Evolutionary conservation across 228 moss, liverwort and hornwort genomes (phyloP).

Genomic region (Sphagnum magellanicum): DNA sequence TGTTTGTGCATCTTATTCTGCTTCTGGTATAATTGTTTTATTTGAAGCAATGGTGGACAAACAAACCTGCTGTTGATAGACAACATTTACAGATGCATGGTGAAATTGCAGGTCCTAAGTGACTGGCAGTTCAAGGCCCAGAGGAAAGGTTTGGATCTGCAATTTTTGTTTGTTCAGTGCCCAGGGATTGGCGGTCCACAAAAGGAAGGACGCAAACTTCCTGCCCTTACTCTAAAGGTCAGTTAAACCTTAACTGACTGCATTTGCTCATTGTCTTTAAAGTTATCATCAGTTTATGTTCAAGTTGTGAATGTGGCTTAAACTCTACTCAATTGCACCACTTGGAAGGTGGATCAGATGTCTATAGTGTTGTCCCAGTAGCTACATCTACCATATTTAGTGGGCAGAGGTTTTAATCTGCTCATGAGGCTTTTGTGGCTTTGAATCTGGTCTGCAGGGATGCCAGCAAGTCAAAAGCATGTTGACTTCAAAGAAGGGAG

Average conservation of each 20-base stretch:
- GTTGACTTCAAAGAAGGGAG: conserved; percentile 2
- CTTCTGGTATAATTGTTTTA: too few relatives aligned
- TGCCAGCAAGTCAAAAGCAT: conserved; percentile 6
- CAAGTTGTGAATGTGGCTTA: too few relatives aligned
- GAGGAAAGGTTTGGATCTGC: conserved; percentile 3
- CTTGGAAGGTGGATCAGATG: neutral
- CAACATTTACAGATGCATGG: too few relatives aligned
- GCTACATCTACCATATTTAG: neutral
- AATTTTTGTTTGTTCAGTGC: conserved; percentile 5
- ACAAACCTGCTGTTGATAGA: too few relatives aligned
- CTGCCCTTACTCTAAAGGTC: conserved; percentile 10
- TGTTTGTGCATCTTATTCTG: neutral
- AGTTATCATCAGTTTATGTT: too few relatives aligned
- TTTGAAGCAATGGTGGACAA: too few relatives aligned
- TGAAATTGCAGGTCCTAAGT: conserved; percentile 6
- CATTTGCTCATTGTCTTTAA: too few relatives aligned
- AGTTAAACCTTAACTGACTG: neutral
- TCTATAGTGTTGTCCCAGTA: conserved; percentile 3
- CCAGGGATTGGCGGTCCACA: conserved; percentile 4
- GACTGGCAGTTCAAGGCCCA: conserved; percentile 8
- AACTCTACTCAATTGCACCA: too few relatives aligned
- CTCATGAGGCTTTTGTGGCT: too few relatives aligned
- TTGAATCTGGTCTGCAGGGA: conserved; percentile 1
- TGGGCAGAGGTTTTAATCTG: too few relatives aligned
- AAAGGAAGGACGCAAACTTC: conserved; percentile 4